Evolutionary conservation across 352 stramenopile genomes (phyloP).

Genomic region (Phytophthora megakarya): DNA sequence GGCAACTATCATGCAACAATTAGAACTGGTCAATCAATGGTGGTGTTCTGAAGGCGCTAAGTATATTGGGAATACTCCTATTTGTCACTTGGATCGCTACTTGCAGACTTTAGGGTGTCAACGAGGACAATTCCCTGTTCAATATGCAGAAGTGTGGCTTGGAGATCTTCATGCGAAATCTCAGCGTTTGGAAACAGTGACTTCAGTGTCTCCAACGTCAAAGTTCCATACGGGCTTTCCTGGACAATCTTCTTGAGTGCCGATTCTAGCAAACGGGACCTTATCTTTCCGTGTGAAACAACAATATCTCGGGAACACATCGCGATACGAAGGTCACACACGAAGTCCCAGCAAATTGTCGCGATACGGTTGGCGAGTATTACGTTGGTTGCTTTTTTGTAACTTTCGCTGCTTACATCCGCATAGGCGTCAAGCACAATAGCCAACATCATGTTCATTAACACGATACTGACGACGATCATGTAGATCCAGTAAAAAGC

Average conservation of each 20-base stretch:
- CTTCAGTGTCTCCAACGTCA: slow-evolving; percentile 21
- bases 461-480: slow-evolving; percentile 60
- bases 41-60: background rate
- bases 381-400: slow-evolving; percentile 30
- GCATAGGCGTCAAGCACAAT: slow-evolving; percentile 71
- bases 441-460: slow-evolving; percentile 80
- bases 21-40: background rate
- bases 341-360: slow-evolving; percentile 26
- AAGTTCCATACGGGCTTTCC: background rate
- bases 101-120: slow-evolving; percentile 11
- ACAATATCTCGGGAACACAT: background rate
- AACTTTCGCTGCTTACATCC: slow-evolving; percentile 45
- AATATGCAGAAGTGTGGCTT: slow-evolving; percentile 26
- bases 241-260: slow-evolving; percentile 9
- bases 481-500: slow-evolving; percentile 77
- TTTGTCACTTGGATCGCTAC: slow-evolving; percentile 2
- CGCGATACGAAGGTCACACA: slow-evolving; percentile 12
- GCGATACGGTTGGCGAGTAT: slow-evolving; percentile 26
- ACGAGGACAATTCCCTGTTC: slow-evolving; percentile 18
- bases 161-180: slow-evolving; percentile 4
- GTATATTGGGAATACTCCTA: background rate
- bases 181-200: slow-evolving; percentile 22
- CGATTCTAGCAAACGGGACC: slow-evolving; percentile 21
- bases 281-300: slow-evolving; percentile 24
- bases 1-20: background rate